Base-by-base conservation (phyloP, 768 basidiomycete genomes). In the Clavaria fumosa region DNA sequence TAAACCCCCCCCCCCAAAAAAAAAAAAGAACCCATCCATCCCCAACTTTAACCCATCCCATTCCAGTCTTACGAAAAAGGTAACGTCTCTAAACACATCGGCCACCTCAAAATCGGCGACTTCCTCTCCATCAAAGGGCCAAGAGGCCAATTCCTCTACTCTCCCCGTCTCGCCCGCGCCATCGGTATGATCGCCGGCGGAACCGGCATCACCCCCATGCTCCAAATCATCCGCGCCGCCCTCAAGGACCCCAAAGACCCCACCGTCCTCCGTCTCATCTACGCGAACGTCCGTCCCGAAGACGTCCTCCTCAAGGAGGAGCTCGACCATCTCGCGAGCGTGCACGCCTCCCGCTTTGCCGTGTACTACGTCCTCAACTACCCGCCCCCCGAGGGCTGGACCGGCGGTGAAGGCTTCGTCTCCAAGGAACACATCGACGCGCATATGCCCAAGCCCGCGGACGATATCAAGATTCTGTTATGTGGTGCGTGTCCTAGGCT, bases 141-240 rank as follows among this genome's bases (percentile, higher is more conserved):
- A 47, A 96, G 88, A 61, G 95, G 95, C 40, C 78, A 80, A 55
- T 97, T 97, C 71, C 71, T 67, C 45, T 99, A 97, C 62, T 49
- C 61, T 31, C 72, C 82, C 3, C 64, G 66, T 35, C 64, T 90
- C 31, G 70, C 79, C n/a, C 63, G 65, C 46, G 76, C 82, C 50
- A 61, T 99, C 40, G 81, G 86, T 52, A 91, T 99, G 91, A 95
- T 99, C 50, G 90, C 91, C 11, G 95, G 95, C 34, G 95, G 95
- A 24, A 97, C 95, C 2, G 95, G 95, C 39, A 93, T 99, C 57
- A 93, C 95, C 0, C 95, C 95, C 51, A 96, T 97, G 93, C 78
- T 95, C 50, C 93, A 99, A 55, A 85, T 99, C 66, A 81, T 96
- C 59, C 80, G 83, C 44, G 84, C 91, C n/a, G 74, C 78, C 9